Conservation (phyloP, 139 green algal species). For the Deuterostichococcus epilithicus region DNA sequence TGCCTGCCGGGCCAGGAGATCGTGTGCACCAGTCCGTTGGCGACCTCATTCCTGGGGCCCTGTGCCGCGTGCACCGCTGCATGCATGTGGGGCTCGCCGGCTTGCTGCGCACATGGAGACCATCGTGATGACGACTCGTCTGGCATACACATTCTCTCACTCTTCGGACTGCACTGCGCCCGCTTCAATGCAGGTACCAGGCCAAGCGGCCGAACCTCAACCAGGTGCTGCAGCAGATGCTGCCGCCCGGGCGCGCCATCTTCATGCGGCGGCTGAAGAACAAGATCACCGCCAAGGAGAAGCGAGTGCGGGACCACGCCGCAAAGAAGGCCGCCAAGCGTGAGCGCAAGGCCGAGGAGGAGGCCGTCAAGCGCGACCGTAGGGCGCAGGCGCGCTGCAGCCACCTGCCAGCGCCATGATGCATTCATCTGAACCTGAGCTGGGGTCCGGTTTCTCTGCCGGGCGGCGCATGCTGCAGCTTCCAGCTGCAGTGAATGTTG, state of each 20-base stretch:
- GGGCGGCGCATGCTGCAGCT: no score
- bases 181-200: slow-evolving; percentile 33
- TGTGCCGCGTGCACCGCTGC: neutral
- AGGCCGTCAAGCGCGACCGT: neutral
- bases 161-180: no score
- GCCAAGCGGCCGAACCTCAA: slow-evolving; percentile 10
- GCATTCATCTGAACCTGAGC: no score
- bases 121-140: no score
- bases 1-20: no score
- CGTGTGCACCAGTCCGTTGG: no score
- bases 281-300: neutral
- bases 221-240: slow-evolving; percentile 35
- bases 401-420: no score
- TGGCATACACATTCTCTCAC: no score
- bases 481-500: no score
- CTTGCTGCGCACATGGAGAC: no score
- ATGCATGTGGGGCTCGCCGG: no score
- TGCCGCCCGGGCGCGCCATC: slow-evolving; percentile 42
- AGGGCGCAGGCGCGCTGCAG: neutral
- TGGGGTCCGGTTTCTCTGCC: no score
- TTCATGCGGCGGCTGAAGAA: slow-evolving; percentile 52
- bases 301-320: neutral
- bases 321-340: neutral
- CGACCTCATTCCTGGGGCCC: neutral
- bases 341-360: neutral